Conservation (phyloP, 1,284 basidiomycete species). For the Tilletia caries region DNA sequence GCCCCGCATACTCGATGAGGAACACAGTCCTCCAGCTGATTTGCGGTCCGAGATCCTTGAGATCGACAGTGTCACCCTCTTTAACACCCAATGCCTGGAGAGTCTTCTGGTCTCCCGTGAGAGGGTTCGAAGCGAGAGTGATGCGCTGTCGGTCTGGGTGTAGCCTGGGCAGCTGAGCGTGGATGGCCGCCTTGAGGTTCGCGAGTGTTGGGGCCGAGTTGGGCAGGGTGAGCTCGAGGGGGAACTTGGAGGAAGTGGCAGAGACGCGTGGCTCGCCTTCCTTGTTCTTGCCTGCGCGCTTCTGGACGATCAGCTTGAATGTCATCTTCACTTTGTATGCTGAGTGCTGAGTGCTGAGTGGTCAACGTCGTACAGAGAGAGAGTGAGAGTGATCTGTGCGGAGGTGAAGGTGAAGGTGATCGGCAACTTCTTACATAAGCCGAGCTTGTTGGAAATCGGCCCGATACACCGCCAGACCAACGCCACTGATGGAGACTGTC, state of each 20-base stretch:
- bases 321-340: constrained; percentile 18
- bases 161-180: constrained; percentile 26
- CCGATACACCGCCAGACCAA: too few species aligned
- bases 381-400: not conserved
- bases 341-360: not conserved
- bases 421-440: too few species aligned
- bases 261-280: not conserved
- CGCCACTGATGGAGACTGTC: too few species aligned
- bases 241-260: constrained; percentile 33
- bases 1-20: constrained; percentile 62
- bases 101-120: constrained; percentile 36
- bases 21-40: constrained; percentile 52
- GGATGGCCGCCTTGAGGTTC: constrained; percentile 42
- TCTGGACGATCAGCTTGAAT: constrained; percentile 31
- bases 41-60: constrained; percentile 52
- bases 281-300: constrained; percentile 19
- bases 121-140: constrained; percentile 25
- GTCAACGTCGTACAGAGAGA: not conserved
- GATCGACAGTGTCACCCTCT: constrained; percentile 33
- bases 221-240: constrained; percentile 28
- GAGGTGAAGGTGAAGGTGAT: too few species aligned
- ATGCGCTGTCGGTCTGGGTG: constrained; percentile 42
- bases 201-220: constrained; percentile 31
- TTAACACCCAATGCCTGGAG: constrained; percentile 30
- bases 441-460: too few species aligned